These are phyloP conservation scores for Boletus sensibilis DNA, from an alignment of 768 basidiomycete species.

Conservation along the genomic window DNA sequence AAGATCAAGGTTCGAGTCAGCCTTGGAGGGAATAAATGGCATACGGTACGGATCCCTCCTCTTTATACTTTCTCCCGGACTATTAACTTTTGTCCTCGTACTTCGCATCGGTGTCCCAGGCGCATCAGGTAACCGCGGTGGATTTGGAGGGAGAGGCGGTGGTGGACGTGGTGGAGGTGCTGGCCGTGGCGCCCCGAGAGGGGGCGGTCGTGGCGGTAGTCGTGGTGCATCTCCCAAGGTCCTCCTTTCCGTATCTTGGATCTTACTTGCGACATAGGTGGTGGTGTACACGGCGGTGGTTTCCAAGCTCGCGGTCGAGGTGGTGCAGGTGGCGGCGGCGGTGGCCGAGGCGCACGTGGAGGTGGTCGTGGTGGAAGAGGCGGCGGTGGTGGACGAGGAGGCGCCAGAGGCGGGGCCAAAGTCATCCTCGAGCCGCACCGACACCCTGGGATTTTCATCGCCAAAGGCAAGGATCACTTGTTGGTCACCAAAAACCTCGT, in stretches of 20 bases:
- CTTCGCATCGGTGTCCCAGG: conserved; percentile 32
- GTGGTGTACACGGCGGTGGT: conserved; percentile 24
- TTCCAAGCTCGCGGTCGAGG: conserved; percentile 34
- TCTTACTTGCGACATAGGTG: conserved; percentile 8
- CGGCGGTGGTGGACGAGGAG: conserved; percentile 66
- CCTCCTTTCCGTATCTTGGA: neutral
- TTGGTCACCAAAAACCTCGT: conserved; percentile 97
- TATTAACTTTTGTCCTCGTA: neutral
- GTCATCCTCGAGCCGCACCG: conserved; percentile 94
- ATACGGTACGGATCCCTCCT: conserved; percentile 29
- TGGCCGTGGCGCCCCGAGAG: conserved; percentile 39
- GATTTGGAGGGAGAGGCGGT: conserved; percentile 50
- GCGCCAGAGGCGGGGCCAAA: conserved; percentile 78
- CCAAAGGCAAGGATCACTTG: conserved; percentile 95
- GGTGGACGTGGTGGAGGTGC: conserved; percentile 40
- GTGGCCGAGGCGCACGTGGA: conserved; percentile 46
- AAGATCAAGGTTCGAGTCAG: conserved; percentile 16
- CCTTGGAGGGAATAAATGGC: conserved; percentile 31
- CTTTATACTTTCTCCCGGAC: neutral
- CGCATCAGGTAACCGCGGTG: conserved; percentile 74
- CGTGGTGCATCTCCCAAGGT: conserved; percentile 28
- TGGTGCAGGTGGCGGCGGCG: conserved; percentile 40
- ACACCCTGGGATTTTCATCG: conserved; percentile 94
- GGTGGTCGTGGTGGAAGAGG: conserved; percentile 53
- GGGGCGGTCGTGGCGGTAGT: conserved; percentile 44